Base-by-base conservation (phyloP, 2,329 filamentous ascomycete species). In the Hypoxylon sp. region DNA sequence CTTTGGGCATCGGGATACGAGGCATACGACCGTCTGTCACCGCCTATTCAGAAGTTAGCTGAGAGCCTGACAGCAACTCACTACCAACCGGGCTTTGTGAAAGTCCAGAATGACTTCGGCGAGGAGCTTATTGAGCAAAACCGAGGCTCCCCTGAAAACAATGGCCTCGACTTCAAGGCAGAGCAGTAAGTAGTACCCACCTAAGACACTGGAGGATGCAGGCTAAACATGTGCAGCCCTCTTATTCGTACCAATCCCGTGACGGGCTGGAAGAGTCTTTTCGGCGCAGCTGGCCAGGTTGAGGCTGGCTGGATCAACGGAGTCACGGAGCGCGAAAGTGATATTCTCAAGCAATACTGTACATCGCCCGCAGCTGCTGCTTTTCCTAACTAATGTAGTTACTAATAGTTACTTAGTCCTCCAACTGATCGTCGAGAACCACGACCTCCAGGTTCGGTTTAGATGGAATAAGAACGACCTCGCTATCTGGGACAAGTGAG, bases 401-500 rank as follows among this genome's bases (percentile, higher is more conserved):
- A 14, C 59, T 71, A 50, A 71, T 37, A 44, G 4, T 3, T 24
- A 26, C 6, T 3, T 52, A 71, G 69, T 87, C 55, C 81, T 85
- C 71, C 81, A 84, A 66, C 71, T 87, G 50, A 82, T 85, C 68
- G 81, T 82, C 5, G 81, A 88, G 73, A 89, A 89, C 73, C 86
- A 88, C 67, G 87, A 89, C 72, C 80, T 84, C 0, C 86, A 88
- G 73, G 85, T 88, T 8, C 80, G 87, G 3, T 87, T 84, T 73
- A 80, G 81, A 58, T 88, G 85, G 86, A 80, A 78, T 59, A 79
- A 83, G 74, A 86, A 87, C 62, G 85, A 88, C 71, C 74, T 85
- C 3, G 86, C 88, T 1, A 89, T 92, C 70, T 92, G 90, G 90
- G 90, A 92, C 74, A 92, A 92, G 19, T 22, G 19, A 1, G 19